A percentile compares a stretch with the other conserved stretches of the same genome.
These are phyloP conservation scores for Castanea mollissima DNA, from an alignment of 306 rosid species.

Conservation along the genomic window DNA sequence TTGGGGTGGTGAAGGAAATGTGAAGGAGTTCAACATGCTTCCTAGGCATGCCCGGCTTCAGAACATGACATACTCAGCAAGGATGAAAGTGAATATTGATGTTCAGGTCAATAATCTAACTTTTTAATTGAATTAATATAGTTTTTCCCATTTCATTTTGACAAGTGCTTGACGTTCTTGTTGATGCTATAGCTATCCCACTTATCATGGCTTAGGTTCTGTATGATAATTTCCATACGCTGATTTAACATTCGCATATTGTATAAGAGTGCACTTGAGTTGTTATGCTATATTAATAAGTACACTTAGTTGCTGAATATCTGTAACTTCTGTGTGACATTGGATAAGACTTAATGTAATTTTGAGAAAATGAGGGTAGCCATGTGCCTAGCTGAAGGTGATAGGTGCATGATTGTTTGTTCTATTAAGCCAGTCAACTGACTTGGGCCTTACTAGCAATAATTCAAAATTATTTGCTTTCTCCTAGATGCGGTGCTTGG, in stretches of 20 bases:
- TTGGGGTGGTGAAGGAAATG: constrained; percentile 69
- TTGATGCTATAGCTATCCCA: neutral
- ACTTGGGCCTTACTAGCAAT: neutral
- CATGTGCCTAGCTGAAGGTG: neutral
- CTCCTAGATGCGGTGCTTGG: too few species aligned
- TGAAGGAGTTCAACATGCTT: constrained; percentile 59
- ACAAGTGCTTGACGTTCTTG: neutral
- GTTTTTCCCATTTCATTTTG: neutral
- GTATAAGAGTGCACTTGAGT: neutral
- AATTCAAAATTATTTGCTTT: neutral
- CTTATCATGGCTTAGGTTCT: neutral
- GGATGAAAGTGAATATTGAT: constrained; percentile 50
- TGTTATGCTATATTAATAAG: neutral
- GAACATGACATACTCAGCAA: constrained; percentile 86
- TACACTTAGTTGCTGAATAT: neutral
- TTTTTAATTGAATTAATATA: neutral
- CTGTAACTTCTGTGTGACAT: neutral
- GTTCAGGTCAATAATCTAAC: constrained; percentile 52
- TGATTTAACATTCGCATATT: neutral
- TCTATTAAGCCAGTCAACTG: neutral
- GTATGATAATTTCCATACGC: neutral
- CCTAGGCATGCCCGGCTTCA: constrained; percentile 92
- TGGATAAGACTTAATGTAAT: neutral
- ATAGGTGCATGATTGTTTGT: neutral
- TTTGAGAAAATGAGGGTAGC: neutral